phyloP scores from a whole-genome alignment of 108 stramenopile species.

The Nannochloropsis salina region DNA sequence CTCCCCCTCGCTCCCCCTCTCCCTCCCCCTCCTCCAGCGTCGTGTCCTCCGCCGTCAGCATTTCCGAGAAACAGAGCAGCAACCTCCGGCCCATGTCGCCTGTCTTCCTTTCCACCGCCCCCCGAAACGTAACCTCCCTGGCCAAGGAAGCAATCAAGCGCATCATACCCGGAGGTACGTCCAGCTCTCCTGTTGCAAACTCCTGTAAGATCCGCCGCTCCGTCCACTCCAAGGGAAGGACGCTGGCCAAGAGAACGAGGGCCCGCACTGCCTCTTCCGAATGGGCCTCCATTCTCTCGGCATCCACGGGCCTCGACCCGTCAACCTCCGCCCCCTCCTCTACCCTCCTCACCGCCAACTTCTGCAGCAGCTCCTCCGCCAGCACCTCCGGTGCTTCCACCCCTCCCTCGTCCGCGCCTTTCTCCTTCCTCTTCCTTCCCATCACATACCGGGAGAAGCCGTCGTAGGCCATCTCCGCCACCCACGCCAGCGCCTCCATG shows the following conservation, averaged over 20 bases:
- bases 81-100: background rate
- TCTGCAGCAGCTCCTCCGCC: background rate
- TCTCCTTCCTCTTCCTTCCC: background rate
- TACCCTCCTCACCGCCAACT: background rate
- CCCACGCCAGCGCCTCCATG: background rate
- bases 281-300: background rate
- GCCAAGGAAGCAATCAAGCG: background rate
- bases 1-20: no score
- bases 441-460: conserved; percentile 12
- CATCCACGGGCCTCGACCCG: background rate
- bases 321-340: background rate
- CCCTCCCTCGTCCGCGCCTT: background rate
- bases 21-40: background rate
- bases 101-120: background rate
- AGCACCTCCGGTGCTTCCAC: background rate
- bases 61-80: background rate
- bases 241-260: background rate
- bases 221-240: background rate
- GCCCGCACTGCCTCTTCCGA: background rate
- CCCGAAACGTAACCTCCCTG: background rate
- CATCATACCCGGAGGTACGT: background rate
- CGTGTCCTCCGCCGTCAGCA: background rate
- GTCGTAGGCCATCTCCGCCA: background rate
- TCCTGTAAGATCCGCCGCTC: background rate
- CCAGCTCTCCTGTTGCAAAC: background rate